Evolutionary conservation across 192 early-diverging fungal genomes (phyloP).

Genomic region (Backusella psychrophila): DNA sequence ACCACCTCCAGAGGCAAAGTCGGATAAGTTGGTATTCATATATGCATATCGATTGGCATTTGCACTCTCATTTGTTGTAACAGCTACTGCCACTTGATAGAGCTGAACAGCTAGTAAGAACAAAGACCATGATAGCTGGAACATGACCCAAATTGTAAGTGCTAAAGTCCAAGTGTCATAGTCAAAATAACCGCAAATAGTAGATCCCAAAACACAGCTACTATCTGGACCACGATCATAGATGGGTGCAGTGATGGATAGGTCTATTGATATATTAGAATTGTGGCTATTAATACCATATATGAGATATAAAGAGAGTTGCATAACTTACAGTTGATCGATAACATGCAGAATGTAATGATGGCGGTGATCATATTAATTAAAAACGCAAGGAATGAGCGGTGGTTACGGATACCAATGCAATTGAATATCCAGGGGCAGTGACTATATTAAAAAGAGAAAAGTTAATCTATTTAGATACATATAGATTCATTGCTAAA

Average conservation of each 20-base stretch:
- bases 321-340: slow-evolving; percentile 59
- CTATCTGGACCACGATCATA: slow-evolving; percentile 7
- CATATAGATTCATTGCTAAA: not conserved
- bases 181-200: slow-evolving; percentile 71
- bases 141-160: slow-evolving; percentile 66
- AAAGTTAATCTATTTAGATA: not conserved
- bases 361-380: slow-evolving; percentile 61
- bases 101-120: slow-evolving; percentile 74
- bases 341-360: slow-evolving; percentile 57
- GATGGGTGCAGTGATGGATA: slow-evolving; percentile 1
- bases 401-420: slow-evolving; percentile 87
- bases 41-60: slow-evolving; percentile 74
- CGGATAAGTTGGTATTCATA: slow-evolving; percentile 25
- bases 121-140: slow-evolving; percentile 84
- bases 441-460: slow-evolving; percentile 50
- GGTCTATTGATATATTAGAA: not conserved
- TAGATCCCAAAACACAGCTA: slow-evolving; percentile 57
- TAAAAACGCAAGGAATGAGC: slow-evolving; percentile 82
- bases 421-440: slow-evolving; percentile 98
- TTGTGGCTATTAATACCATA: not conserved
- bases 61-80: slow-evolving; percentile 90
- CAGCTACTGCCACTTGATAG: slow-evolving; percentile 71
- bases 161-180: slow-evolving; percentile 71
- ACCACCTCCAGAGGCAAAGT: slow-evolving; percentile 19
- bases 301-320: not conserved